Evolutionary conservation across 1,284 basidiomycete species (phyloP), one percentile per base, ranked within the genome.

Genomic region (Agaricales sp.): DNA sequence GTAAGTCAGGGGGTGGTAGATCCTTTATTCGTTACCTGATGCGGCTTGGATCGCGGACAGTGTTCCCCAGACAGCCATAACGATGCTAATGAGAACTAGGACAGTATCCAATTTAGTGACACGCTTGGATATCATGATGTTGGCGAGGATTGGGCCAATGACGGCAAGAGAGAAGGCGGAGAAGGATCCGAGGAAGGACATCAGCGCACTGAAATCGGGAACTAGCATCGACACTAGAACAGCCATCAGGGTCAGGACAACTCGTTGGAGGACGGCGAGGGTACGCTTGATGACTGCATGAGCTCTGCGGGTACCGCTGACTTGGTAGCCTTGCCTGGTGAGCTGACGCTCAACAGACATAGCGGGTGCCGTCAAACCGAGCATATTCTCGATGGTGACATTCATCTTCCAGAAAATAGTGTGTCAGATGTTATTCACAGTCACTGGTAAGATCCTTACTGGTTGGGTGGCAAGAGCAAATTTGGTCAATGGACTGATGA

Each of bases 181-280:
- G 63, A 92, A 93, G 24, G 84, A 83, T 2, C 93, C 92, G 30
- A 95, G 69, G 63, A 94, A 91, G 12, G 87, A 87, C 90, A 97
- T 94, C 61, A 93, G 77, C 19, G 82, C 77, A 55, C 86, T 86
- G 62, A 97, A 96, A 49, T 88, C 78, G 1, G 94, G 93, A 38
- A 96, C 68, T 51, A 82, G 62, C 52, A 94, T 82, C 2, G 90
- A 92, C 30, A 85, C 78, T 22, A 67, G 61, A 16, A 92, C 80
- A 18, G 83, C 74, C 41, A 81, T 55, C 6, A 75, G 55, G 0
- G 84, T 78, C 24, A 92, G 66, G 44, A 67, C 54, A 20, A 84
- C 61, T 45, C 89, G 76, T 59, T 89, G 81, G 46, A 79, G 46
- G 22, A 70, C 66, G 23, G 77, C 67, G 56, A 79, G 65, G 37